Evolutionary conservation across 139 green algal species (phyloP).

Genomic region (Pseudopediastrum boryanum): DNA sequence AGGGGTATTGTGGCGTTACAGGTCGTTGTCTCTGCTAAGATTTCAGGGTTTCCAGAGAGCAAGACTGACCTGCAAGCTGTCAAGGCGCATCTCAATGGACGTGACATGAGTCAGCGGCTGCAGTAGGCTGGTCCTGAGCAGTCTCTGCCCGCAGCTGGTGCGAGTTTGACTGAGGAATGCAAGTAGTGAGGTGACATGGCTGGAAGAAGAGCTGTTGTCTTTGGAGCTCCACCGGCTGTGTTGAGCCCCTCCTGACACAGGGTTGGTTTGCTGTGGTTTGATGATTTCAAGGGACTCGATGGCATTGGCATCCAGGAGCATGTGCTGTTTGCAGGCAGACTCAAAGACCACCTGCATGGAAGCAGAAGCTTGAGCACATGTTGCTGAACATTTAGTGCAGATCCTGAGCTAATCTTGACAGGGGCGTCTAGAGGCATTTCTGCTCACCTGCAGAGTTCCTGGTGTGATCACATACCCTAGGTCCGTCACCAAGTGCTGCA

Average conservation of each 20-base stretch:
- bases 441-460: constrained; percentile 28
- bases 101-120: constrained; percentile 82
- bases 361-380: no score
- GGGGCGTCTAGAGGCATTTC: not conserved
- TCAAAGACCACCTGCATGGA: constrained; percentile 31
- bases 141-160: constrained; percentile 55
- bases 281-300: constrained; percentile 63
- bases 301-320: constrained; percentile 66
- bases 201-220: not conserved
- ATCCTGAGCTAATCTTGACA: no score
- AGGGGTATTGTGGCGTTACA: no score
- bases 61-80: constrained; percentile 21
- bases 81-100: constrained; percentile 71
- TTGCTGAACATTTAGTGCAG: no score
- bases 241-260: no score
- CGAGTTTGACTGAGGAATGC: constrained; percentile 65
- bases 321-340: constrained; percentile 42
- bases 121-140: constrained; percentile 86
- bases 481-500: constrained; percentile 54
- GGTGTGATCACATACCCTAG: not conserved
- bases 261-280: no score
- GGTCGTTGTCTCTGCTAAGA: no score
- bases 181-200: constrained; percentile 21
- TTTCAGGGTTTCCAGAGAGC: no score
- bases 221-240: no score